A percentile compares a stretch with the other conserved stretches of the same genome.
These are phyloP conservation scores for Aspergillus taichungensis DNA, from an alignment of 495 filamentous ascomycete species.

Conservation along the genomic window DNA sequence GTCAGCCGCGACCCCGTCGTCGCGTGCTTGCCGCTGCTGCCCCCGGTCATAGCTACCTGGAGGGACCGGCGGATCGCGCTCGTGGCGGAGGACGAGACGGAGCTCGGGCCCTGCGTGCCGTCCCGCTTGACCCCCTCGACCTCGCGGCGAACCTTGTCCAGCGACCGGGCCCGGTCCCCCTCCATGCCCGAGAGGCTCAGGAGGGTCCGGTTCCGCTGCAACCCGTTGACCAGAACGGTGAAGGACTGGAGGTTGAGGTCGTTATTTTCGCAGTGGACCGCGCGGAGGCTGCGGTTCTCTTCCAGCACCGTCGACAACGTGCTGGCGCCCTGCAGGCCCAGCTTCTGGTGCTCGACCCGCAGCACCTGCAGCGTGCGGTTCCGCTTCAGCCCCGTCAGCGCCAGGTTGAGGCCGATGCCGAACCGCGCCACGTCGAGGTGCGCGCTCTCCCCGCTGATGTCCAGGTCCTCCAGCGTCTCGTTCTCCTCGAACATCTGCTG, in stretches of 20 bases:
- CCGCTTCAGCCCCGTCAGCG: slow-evolving; percentile 63
- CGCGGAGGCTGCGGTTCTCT: slow-evolving; percentile 52
- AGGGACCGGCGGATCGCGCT: slow-evolving; percentile 40
- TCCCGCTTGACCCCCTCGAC: slow-evolving; percentile 45
- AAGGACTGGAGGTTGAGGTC: slow-evolving; percentile 71
- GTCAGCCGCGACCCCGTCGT: slow-evolving; percentile 23
- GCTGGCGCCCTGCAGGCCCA: slow-evolving; percentile 63
- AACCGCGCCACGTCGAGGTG: slow-evolving; percentile 80
- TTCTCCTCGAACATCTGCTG: slow-evolving; percentile 73
- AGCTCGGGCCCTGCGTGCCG: slow-evolving; percentile 3
- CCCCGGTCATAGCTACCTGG: slow-evolving; percentile 28
- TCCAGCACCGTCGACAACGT: slow-evolving; percentile 70
- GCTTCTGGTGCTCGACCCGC: slow-evolving; percentile 59
- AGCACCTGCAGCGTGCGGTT: slow-evolving; percentile 71
- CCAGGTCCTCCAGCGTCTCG: slow-evolving; percentile 62
- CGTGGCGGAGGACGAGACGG: slow-evolving; percentile 23
- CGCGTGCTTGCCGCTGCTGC: slow-evolving; percentile 20
- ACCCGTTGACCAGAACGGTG: slow-evolving; percentile 63
- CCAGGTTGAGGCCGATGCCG: slow-evolving; percentile 70
- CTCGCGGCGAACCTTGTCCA: slow-evolving; percentile 53
- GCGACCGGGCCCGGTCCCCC: slow-evolving; percentile 49
- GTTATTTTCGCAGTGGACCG: slow-evolving; percentile 71
- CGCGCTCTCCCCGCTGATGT: slow-evolving; percentile 84
- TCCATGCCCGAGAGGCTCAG: slow-evolving; percentile 60
- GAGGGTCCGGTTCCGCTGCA: slow-evolving; percentile 58